Evolutionary conservation across 192 early-diverging fungal species (phyloP).

Genomic region (Podila verticillata): DNA sequence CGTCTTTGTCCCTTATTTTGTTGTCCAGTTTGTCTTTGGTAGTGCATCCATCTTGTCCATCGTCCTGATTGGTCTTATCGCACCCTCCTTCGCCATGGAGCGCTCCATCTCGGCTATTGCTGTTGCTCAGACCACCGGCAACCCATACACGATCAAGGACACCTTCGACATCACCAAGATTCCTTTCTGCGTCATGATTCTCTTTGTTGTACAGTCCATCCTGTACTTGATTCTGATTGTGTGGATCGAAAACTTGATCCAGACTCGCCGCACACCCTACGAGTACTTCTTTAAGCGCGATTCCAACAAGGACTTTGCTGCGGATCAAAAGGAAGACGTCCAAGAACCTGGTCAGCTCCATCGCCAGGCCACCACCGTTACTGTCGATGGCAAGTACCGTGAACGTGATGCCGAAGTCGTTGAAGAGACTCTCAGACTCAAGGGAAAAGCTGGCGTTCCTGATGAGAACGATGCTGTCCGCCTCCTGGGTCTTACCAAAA

Average conservation of each 20-base stretch:
- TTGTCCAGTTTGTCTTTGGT: slow-evolving; percentile 53
- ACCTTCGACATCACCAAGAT: slow-evolving; percentile 70
- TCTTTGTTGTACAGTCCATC: slow-evolving; percentile 69
- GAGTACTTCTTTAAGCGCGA: slow-evolving; percentile 25
- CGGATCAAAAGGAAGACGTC: background rate
- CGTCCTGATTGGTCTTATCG: slow-evolving; percentile 29
- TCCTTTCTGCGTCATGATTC: slow-evolving; percentile 71
- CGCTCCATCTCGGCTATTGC: slow-evolving; percentile 39
- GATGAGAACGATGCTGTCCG: slow-evolving; percentile 49
- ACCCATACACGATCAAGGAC: slow-evolving; percentile 72
- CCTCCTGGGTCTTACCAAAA: slow-evolving; percentile 41
- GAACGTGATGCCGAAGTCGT: slow-evolving; percentile 42
- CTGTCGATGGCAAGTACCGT: slow-evolving; percentile 37
- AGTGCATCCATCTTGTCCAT: slow-evolving; percentile 32
- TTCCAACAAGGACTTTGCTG: background rate
- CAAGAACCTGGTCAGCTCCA: background rate
- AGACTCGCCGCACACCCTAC: slow-evolving; percentile 30
- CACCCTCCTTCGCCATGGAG: slow-evolving; percentile 45
- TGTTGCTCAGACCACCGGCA: slow-evolving; percentile 54
- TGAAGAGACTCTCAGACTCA: slow-evolving; percentile 36
- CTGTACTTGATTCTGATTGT: slow-evolving; percentile 32
- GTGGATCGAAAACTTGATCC: slow-evolving; percentile 42
- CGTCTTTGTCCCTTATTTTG: slow-evolving; percentile 57
- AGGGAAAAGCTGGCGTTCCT: slow-evolving; percentile 12
- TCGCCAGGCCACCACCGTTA: slow-evolving; percentile 10